Evolutionary conservation across 2,329 filamentous ascomycete species (phyloP).

Genomic region (Exophiala sideris): DNA sequence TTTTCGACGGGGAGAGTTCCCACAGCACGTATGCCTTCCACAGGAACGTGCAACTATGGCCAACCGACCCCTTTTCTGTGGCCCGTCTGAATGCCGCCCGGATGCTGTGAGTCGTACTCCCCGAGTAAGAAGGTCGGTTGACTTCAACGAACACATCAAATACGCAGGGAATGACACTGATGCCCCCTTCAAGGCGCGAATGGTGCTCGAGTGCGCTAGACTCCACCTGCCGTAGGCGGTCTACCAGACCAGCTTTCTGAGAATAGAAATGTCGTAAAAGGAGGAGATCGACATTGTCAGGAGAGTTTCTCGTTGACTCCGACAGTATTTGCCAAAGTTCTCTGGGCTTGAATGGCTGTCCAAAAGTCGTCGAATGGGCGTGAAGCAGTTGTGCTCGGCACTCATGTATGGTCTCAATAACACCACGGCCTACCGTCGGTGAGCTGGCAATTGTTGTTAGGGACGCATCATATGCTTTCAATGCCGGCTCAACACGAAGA

Average conservation of each 20-base stretch:
- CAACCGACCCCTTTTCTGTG: constrained; percentile 27
- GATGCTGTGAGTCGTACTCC: constrained; percentile 51
- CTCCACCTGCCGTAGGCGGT: constrained; percentile 66
- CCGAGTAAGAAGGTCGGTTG: constrained; percentile 39
- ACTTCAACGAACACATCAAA: constrained; percentile 58
- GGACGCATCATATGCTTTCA: constrained; percentile 36
- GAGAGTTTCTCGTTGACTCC: constrained; percentile 62
- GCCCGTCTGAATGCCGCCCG: constrained; percentile 57
- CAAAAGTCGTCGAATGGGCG: constrained; percentile 59
- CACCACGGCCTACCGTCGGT: background rate
- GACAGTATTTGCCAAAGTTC: constrained; percentile 62
- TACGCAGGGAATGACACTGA: constrained; percentile 33
- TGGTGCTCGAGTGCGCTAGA: constrained; percentile 28
- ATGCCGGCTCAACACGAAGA: constrained; percentile 34
- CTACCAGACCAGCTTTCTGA: constrained; percentile 66
- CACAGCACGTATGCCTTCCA: constrained; percentile 55
- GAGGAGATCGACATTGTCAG: constrained; percentile 73
- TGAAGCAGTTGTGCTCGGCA: constrained; percentile 53
- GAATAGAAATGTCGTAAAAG: constrained; percentile 71
- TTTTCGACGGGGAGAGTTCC: constrained; percentile 35
- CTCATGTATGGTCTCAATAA: constrained; percentile 14
- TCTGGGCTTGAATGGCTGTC: constrained; percentile 62
- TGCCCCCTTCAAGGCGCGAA: constrained; percentile 28
- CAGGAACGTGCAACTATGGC: constrained; percentile 41
- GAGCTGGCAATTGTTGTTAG: background rate